Evolutionary conservation across 2,329 filamentous ascomycete species (phyloP), one percentile per base, ranked within the genome.

Genomic region (Apiospora rasikravindrae): DNA sequence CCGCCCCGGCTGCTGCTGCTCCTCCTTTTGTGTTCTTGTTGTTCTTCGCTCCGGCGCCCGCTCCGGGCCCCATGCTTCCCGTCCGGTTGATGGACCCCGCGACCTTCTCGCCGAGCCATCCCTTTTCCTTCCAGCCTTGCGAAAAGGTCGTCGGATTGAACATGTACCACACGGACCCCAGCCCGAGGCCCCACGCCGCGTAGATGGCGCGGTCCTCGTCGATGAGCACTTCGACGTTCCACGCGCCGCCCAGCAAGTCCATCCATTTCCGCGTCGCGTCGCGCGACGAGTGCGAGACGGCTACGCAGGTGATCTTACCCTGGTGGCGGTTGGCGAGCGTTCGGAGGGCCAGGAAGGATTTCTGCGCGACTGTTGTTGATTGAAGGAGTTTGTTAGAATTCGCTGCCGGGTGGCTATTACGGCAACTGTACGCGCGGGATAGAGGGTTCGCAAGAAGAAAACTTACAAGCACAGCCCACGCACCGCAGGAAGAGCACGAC

Each of bases 161-260:
- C 71, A 88, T 83, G 77, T 85, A 86, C 86, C 86, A 88, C 68
- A 85, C 79, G 67, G 78, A 83, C 33, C 84, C 85, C 7, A 87
- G 78, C 0, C 89, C 88, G 5, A 91, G 82, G 2, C 89, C 89
- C 88, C 88, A 91, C 14, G 87, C 84, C 2, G 89, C 88, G 76
- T 91, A 91, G 47, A 90, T 76, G 73, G 86, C 83, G 72, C 88
- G 85, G 72, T 87, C 85, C 76, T 89, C 85, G 80, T 91, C 89
- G 71, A 90, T 80, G 71, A 91, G 79, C 2, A 91, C 79, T 73
- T 87, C 83, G 42, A 90, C 84, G 78, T 84, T 85, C 86, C 88
- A 89, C 19, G 87, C 82, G 72, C 89, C 88, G 77, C 89, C 89
- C 16, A 91, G 79, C 24, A 89, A 82, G 74, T 88, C 86, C 66